Evolutionary conservation across 768 basidiomycete species (phyloP), one percentile per base, ranked within the genome.

Genomic region (Boletellus emodensis): DNA sequence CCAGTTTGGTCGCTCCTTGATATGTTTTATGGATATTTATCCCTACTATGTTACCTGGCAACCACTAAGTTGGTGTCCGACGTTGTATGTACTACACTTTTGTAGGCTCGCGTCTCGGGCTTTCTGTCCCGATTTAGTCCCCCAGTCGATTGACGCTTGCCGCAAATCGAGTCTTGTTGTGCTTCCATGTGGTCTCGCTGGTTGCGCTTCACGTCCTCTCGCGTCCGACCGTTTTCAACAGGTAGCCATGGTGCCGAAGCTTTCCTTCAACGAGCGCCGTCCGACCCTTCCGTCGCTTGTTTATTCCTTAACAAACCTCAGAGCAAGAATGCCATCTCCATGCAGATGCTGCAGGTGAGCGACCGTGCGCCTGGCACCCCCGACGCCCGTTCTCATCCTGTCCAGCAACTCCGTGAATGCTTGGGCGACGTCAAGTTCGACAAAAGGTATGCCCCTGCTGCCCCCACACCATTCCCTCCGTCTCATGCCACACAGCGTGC

Each of bases 271-370:
- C 75, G 76, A 17, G 61, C 81, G 14, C 56, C 65, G 26, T 74
- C 75, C 14, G 73, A 81, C 56, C 81, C 83, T 8, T 89, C 90
- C 8, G 75, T 93, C 44, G 75, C 79, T 17, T 86, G 78, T 57
- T 75, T 94, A 17, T 81, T 82, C n/a, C 79, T 94, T 51, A 88
- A 94, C 62, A 75, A 89, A 52, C 88, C 90, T 8, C 77, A 85
- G 57, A 84, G 81, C 59, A 92, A 84, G 77, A 95, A 95, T 71
- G 90, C 93, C 18, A 89, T 95, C 40, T 93, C 90, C 3, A 70
- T 81, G 53, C 72, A 72, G 33, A 76, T 95, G 55, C 73, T 95
- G 30, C 72, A 80, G 72, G 90, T 88, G 47, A 60, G 57, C 41
- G 46, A 60, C 56, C 42, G 30, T 37, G n/a, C 46, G 33, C 28